These are phyloP conservation scores for Solanum hybrid DNA, from an alignment of 305 asterid species.

Conservation along the genomic window DNA sequence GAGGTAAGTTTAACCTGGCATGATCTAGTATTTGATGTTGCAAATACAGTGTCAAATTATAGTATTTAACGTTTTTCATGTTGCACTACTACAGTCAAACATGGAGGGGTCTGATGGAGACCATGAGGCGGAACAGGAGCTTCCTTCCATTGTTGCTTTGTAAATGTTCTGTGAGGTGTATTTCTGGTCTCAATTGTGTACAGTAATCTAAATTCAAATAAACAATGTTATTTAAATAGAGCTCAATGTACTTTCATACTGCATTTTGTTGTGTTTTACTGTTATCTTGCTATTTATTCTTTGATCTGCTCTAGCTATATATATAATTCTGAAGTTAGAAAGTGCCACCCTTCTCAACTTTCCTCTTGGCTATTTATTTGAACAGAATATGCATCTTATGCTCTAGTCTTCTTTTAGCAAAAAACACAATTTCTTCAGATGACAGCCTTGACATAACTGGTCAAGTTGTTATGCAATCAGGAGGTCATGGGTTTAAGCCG, in stretches of 20 bases:
- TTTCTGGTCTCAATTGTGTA: conserved; percentile 29
- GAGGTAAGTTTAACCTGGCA: conserved; percentile 32
- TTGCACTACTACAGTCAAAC: conserved; percentile 25
- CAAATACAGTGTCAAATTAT: neutral
- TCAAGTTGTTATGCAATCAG: neutral
- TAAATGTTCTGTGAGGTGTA: conserved; percentile 22
- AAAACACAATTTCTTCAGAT: neutral
- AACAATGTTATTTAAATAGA: conserved; percentile 10
- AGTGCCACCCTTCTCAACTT: neutral
- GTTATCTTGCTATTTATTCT: conserved; percentile 1
- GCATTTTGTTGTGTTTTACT: conserved; percentile 12
- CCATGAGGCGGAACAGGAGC: conserved; percentile 73
- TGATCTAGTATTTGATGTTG: neutral
- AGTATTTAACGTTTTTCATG: neutral
- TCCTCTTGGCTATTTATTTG: neutral
- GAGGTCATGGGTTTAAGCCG: neutral
- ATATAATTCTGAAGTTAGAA: neutral
- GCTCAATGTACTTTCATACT: conserved; percentile 21
- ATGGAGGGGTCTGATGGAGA: conserved; percentile 59
- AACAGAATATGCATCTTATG: neutral
- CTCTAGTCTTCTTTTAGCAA: neutral
- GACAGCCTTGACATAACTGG: neutral
- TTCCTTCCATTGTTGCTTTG: conserved; percentile 84
- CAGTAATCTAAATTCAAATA: conserved; percentile 24
- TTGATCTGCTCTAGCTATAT: neutral